Evolutionary conservation across 306 rosid genomes (phyloP).

Genomic region (Pyrus bretschneideri): DNA sequence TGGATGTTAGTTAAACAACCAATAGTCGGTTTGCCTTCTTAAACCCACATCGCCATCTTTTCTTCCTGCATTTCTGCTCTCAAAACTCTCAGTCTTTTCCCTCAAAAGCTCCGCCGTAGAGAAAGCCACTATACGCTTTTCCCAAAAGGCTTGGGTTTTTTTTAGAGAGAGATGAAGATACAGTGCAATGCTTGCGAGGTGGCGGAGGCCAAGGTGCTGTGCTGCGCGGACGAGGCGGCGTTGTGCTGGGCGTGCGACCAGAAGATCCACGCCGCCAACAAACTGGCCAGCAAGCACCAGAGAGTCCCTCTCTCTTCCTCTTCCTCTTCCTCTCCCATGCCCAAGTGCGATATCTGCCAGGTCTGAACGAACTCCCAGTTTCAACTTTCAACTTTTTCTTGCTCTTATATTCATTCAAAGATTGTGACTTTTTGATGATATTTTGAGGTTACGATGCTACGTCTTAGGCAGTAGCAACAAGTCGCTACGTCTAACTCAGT

Average conservation of each 20-base stretch:
- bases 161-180: slow-evolving; percentile 48
- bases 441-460: not conserved
- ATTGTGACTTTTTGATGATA: not conserved
- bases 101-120: not conserved
- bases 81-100: not conserved
- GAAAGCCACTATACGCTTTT: not conserved
- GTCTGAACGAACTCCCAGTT: not conserved
- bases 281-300: slow-evolving; percentile 71
- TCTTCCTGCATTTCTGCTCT: not conserved
- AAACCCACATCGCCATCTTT: not conserved
- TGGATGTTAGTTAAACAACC: not conserved
- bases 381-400: not conserved
- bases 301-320: slow-evolving; percentile 58
- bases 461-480: too few relatives aligned
- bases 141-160: not conserved
- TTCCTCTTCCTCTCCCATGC: slow-evolving; percentile 56
- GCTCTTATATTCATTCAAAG: not conserved
- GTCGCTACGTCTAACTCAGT: too few relatives aligned
- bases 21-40: not conserved
- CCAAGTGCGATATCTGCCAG: slow-evolving; percentile 34
- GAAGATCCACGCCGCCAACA: slow-evolving; percentile 67
- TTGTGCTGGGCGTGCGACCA: slow-evolving; percentile 58
- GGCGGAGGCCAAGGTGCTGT: slow-evolving; percentile 57
- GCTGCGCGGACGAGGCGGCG: slow-evolving; percentile 71
- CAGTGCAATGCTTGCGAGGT: slow-evolving; percentile 65